Evolutionary conservation across 2,329 filamentous ascomycete genomes (phyloP), one percentile per base, ranked within the genome.

Genomic region (Aphanocladium album): DNA sequence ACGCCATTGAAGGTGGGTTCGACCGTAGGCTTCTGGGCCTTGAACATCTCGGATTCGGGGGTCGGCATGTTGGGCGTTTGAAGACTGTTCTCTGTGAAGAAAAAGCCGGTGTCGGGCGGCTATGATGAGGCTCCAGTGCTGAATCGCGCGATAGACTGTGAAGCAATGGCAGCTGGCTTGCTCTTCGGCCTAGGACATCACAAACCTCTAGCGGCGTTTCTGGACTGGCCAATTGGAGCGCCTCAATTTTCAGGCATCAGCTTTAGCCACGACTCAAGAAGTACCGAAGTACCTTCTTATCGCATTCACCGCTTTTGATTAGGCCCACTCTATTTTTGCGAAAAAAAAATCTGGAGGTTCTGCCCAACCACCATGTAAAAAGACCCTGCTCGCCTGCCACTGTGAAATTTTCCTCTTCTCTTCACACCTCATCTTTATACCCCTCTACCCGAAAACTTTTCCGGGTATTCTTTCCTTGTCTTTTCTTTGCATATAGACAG

Each of bases 1-100:
- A 95, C 90, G 67, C 90, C 90, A 70, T 92, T 90, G 75, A 95
- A 95, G 62, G 89, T 92, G 39, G 90, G 88, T 64, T 89, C 82
- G 61, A 95, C 91, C 65, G 83, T 86, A 63, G 91, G 90, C 82
- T 95, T 95, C 78, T 89, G 89, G 67, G 88, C 89, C 77, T 91
- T 85, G 80, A 93, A 95, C 72, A 85, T 82, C 69, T 83, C 86
- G 71, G 90, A 93, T 76, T 95, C 90, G 74, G 90, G 89, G 25
- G 89, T 93, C 69, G 90, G 90, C 88, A 93, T 93, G 17, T 51
- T 52, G 58, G 1, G 43, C 12, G 37, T 52, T 14, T 19, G 47
- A 46, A 19, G 25, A 30, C 1, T 12, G 9, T 19, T n/a, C 43
- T 47, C 58, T 51, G 1, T 47, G 5, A 3, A 4, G 11, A 39